Conservation (phyloP, 306 rosid genomes). For the Casuarina cunninghamiana region DNA sequence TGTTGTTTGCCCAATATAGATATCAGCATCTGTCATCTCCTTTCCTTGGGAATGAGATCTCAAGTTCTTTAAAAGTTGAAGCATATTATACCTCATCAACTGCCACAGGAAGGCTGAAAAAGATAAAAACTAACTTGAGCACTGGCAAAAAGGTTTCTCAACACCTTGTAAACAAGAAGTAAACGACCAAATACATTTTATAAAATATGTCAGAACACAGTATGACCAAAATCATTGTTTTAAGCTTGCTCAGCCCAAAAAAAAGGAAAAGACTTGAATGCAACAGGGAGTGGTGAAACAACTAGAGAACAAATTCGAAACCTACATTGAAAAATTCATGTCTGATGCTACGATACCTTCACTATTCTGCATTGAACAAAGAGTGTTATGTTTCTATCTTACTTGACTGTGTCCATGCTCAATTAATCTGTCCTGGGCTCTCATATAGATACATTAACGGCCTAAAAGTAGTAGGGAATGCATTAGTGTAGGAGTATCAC, state of each 20-base stretch:
- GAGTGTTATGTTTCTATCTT: background rate
- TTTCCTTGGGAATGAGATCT: conserved; percentile 84
- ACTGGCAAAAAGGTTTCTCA: background rate
- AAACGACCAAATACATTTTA: background rate
- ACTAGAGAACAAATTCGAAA: background rate
- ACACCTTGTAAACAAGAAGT: background rate
- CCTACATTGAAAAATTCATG: background rate
- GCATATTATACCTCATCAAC: conserved; percentile 87
- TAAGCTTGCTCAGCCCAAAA: background rate
- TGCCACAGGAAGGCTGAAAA: conserved; percentile 94
- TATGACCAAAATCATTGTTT: background rate
- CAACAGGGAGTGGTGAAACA: background rate
- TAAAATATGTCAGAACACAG: background rate
- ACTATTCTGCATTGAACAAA: background rate
- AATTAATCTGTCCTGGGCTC: background rate
- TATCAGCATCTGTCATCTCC: conserved; percentile 86
- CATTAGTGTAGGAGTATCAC: background rate
- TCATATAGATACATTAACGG: background rate
- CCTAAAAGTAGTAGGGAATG: background rate
- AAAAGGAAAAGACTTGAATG: background rate
- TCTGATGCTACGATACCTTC: background rate
- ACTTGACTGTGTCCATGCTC: background rate
- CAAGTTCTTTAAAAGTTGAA: conserved; percentile 81
- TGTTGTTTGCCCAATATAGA: conserved; percentile 83
- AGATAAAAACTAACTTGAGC: conserved; percentile 22